Evolutionary conservation across 805 yeast species (phyloP), one percentile per base, ranked within the genome.

Genomic region (Yamadazyma sp.): DNA sequence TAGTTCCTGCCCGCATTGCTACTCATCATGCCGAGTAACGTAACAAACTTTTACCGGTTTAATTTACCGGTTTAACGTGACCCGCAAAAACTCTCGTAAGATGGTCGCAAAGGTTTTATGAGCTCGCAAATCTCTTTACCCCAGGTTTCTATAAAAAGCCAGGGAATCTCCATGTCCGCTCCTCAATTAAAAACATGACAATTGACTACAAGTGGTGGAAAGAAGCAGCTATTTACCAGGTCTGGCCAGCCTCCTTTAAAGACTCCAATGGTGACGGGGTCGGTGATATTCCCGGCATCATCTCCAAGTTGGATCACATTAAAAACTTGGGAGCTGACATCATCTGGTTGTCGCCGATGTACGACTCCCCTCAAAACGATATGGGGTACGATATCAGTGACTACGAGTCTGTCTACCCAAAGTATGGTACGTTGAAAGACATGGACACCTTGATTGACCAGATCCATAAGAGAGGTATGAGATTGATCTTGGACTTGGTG

Each of bases 301-400:
- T 73, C 40, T 66, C 75, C 19, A 67, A 70, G 25, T 56, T 78
- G 44, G 80, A 74, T 55, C 75, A 77, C 55, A 54, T 77, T 54
- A 68, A 72, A 50, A 56, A 57, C 20, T 57, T 77, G 22, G 80
- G 79, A 3, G 65, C 64, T n/a, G 78, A 75, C 40, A 69, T 72
- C 13, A 58, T 78, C 31, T 78, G 82, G 83, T 54, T 77, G 39
- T 71, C 75, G 13, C 83, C 82, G 17, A 72, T 74, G 62, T 76
- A 67, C 57, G 78, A 73, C 45, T 71, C 79, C 1, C 82, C 82
- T 5, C 78, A 73, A 52, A 73, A 70, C 34, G 83, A 77, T 53
- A 77, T 77, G 82, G 83, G 83, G 3, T 78, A 77, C 50, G 82
- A 78, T 49, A 74, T 78, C 51, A 57, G 75, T 17, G 70, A 78